phyloP scores from a whole-genome alignment of 2,329 filamentous ascomycete genomes.

The Ramularia endophylla region DNA sequence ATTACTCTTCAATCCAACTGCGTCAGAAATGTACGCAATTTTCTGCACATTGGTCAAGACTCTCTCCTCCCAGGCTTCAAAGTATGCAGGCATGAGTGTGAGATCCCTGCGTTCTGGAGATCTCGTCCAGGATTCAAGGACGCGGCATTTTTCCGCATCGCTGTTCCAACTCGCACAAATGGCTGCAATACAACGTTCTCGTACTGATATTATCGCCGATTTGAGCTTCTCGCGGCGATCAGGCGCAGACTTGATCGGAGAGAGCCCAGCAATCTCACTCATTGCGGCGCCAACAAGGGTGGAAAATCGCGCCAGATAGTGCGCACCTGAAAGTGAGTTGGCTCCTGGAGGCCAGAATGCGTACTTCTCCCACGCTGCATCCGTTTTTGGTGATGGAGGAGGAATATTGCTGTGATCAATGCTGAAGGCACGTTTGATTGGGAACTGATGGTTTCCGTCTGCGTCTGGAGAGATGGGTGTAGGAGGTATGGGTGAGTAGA shows the following conservation, averaged over 20 bases:
- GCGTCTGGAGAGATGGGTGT: constrained; percentile 61
- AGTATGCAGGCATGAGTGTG: constrained; percentile 83
- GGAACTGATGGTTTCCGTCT: constrained; percentile 32
- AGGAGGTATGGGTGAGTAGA: constrained; percentile 73
- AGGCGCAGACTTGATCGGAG: constrained; percentile 53
- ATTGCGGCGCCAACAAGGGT: constrained; percentile 79
- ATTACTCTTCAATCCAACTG: constrained; percentile 48
- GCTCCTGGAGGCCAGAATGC: constrained; percentile 95
- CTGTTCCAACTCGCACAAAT: constrained; percentile 88
- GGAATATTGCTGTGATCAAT: constrained; percentile 74
- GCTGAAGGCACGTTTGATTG: constrained; percentile 61
- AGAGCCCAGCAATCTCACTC: constrained; percentile 74
- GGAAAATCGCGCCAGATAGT: constrained; percentile 80
- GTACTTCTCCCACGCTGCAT: constrained; percentile 86
- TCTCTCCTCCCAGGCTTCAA: constrained; percentile 77
- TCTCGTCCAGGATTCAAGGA: constrained; percentile 88
- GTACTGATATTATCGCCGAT: constrained; percentile 65
- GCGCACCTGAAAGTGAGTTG: constrained; percentile 85
- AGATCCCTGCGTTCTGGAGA: constrained; percentile 76
- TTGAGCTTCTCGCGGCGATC: constrained; percentile 60
- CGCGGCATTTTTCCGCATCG: constrained; percentile 87
- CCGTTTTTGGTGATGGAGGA: constrained; percentile 65
- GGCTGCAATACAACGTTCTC: constrained; percentile 80
- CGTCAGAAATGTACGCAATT: constrained; percentile 87
- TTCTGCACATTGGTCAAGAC: constrained; percentile 86